phyloP scores from a whole-genome alignment of 139 green algal species.

The Chlamydomonas sp. region DNA sequence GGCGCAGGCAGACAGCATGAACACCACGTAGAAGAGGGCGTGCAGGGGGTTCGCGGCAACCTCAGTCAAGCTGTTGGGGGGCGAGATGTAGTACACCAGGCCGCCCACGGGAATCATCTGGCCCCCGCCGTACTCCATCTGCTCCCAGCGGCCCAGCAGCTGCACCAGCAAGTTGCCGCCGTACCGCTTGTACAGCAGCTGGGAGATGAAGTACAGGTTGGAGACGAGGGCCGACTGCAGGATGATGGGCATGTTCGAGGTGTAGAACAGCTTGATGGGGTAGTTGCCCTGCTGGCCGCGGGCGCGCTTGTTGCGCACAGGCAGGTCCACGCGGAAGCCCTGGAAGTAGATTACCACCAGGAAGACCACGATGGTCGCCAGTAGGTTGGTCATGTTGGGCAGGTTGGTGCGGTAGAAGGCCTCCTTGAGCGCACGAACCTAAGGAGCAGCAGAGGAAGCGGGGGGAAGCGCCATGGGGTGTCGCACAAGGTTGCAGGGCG shows the following conservation, averaged over 20 bases:
- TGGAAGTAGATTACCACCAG: conserved; percentile 92
- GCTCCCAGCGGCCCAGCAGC: conserved; percentile 71
- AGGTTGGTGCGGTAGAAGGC: conserved; percentile 98
- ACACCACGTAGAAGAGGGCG: conserved; percentile 96
- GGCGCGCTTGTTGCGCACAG: conserved; percentile 92
- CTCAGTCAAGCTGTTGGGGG: conserved; percentile 85
- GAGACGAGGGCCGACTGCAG: conserved; percentile 98
- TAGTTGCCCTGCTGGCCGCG: conserved; percentile 90
- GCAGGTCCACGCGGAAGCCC: conserved; percentile 98
- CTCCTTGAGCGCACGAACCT: conserved; percentile 89
- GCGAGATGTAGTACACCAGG: conserved; percentile 99
- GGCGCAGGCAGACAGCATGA: conserved; percentile 98
- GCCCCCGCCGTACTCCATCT: conserved; percentile 73
- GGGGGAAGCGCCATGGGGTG: background rate
- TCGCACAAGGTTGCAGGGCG: background rate
- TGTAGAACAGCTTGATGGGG: conserved; percentile 99
- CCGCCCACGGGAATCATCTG: conserved; percentile 93
- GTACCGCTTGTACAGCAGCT: conserved; percentile 98
- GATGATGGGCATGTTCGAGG: conserved; percentile 99
- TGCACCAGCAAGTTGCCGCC: conserved; percentile 94
- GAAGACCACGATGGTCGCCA: conserved; percentile 97
- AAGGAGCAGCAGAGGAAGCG: background rate
- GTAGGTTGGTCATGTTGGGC: conserved; percentile 97
- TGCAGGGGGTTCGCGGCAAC: conserved; percentile 95
- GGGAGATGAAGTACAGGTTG: conserved; percentile 99